phyloP scores from a whole-genome alignment of 1,284 basidiomycete species.

The Xerocomus cyaneibrunnescens region DNA sequence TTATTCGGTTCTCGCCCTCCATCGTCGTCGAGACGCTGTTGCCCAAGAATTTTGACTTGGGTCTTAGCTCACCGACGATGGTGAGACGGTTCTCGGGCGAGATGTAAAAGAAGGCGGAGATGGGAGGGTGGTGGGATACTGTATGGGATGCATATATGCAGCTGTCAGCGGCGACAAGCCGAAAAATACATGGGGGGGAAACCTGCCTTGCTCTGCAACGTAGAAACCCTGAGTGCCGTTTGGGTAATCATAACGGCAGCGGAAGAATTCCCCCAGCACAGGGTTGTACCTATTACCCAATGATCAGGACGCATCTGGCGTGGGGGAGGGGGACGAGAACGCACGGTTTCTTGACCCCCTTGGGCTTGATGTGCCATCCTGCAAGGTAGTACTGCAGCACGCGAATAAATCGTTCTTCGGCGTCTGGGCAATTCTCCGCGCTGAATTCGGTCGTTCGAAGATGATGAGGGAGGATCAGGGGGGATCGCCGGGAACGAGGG shows the following conservation, averaged over 20 bases:
- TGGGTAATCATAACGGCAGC: slow-evolving; percentile 92
- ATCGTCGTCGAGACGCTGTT: slow-evolving; percentile 95
- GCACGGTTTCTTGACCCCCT: slow-evolving; percentile 98
- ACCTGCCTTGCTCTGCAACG: slow-evolving; percentile 90
- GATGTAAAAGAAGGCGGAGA: slow-evolving; percentile 96
- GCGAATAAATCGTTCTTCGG: slow-evolving; percentile 89
- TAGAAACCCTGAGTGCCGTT: slow-evolving; percentile 94
- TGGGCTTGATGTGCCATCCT: slow-evolving; percentile 99
- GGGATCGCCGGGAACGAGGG: neutral
- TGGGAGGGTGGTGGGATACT: slow-evolving; percentile 94
- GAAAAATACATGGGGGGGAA: neutral
- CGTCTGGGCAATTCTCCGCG: slow-evolving; percentile 71
- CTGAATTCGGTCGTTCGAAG: slow-evolving; percentile 29
- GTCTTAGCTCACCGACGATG: slow-evolving; percentile 92
- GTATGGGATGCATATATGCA: slow-evolving; percentile 9
- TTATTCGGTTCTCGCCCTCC: slow-evolving; percentile 94
- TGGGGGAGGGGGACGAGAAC: slow-evolving; percentile 30
- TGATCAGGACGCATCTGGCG: neutral
- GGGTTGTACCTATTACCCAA: slow-evolving; percentile 80
- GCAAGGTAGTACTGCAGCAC: slow-evolving; percentile 95
- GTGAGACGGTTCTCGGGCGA: slow-evolving; percentile 85
- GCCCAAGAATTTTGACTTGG: slow-evolving; percentile 95
- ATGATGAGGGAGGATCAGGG: neutral
- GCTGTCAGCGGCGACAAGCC: slow-evolving; percentile 3
- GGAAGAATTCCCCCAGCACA: slow-evolving; percentile 96